Conservation (phyloP, 176 grass and related monocot species). For the Triticum timopheevii region DNA sequence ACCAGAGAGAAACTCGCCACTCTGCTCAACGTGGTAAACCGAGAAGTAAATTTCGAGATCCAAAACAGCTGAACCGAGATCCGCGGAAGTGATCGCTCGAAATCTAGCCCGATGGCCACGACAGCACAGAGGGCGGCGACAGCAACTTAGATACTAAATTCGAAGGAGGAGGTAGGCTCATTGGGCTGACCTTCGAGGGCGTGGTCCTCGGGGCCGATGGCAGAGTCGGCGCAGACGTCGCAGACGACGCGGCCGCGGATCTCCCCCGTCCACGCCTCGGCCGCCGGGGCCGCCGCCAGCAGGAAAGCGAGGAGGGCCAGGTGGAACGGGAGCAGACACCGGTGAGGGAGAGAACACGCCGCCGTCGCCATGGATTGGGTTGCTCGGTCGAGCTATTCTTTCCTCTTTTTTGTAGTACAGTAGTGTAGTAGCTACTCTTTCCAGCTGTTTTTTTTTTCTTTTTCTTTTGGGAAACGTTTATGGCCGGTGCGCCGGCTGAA, state of each 20-base stretch:
- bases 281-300: neutral
- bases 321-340: neutral
- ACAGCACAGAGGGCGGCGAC: neutral
- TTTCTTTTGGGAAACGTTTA: no score
- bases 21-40: neutral
- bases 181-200: conserved; percentile 64
- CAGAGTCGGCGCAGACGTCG: conserved; percentile 82
- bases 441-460: no score
- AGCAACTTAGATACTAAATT: neutral
- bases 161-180: neutral
- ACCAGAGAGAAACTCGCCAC: neutral
- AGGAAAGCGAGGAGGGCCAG: conserved; percentile 23
- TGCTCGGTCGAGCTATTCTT: neutral
- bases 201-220: conserved; percentile 87
- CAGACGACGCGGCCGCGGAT: conserved; percentile 88
- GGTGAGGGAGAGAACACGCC: neutral
- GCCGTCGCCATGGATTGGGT: conserved; percentile 33
- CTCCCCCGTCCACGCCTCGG: conserved; percentile 87
- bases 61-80: conserved; percentile 8
- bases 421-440: neutral
- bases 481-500: no score
- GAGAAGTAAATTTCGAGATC: neutral
- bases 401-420: neutral
- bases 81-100: neutral
- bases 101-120: neutral